Conservation (phyloP, 192 early-diverging fungal species). For the Oehlia diaphana region DNA sequence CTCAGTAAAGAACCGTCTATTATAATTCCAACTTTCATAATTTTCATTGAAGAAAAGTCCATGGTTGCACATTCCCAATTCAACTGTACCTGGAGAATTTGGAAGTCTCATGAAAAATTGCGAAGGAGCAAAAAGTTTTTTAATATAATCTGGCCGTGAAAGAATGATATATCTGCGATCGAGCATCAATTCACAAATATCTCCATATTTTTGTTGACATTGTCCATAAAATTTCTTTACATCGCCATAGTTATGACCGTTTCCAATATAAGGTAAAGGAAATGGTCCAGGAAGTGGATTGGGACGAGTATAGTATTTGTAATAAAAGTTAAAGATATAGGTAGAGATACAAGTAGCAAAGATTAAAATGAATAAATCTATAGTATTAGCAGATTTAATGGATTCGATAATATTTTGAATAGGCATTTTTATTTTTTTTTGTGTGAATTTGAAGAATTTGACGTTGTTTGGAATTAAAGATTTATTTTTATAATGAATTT, state of each 20-base stretch:
- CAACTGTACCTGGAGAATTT: neutral
- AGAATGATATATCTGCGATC: conserved; percentile 6
- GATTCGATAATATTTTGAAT: neutral
- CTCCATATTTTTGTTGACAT: conserved; percentile 10
- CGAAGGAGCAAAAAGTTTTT: neutral
- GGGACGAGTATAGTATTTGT: neutral
- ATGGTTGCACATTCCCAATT: neutral
- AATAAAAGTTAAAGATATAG: conserved; percentile 8
- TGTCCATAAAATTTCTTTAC: neutral
- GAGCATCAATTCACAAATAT: conserved; percentile 5
- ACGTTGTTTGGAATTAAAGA: neutral
- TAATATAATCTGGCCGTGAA: conserved; percentile 6
- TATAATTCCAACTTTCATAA: neutral
- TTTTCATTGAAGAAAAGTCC: neutral
- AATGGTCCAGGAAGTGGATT: conserved; percentile 6
- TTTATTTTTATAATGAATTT: neutral
- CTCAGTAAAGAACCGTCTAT: neutral
- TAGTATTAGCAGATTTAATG: neutral
- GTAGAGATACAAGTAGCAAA: neutral
- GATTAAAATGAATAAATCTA: no score
- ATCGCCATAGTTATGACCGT: neutral
- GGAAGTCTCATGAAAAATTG: neutral
- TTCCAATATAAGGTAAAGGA: conserved; percentile 10
- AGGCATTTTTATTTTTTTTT: neutral
- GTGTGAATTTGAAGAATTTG: neutral